Base-by-base conservation (phyloP, 176 grass and related monocot genomes). In the Bromus sterilis region DNA sequence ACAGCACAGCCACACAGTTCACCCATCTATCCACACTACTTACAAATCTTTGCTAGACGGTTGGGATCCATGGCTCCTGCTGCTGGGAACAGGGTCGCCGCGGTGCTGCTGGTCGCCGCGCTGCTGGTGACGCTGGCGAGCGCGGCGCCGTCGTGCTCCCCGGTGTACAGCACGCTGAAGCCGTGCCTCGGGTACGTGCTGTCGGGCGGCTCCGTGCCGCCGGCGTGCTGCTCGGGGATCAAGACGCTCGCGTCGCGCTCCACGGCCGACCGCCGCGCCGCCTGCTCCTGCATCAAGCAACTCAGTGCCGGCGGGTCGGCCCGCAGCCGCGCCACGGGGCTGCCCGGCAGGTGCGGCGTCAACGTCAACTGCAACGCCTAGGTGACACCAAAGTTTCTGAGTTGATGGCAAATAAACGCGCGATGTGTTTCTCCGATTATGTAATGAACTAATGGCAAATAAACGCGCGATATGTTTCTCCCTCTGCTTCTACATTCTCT, bases 171-270 rank as follows among this genome's bases (percentile, higher is more conserved):
- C 60, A 35, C 63, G 56, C 66, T 94, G 82, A 80, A 86, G 78
- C 86, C 88, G 23, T 94, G 88, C 77, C 78, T 88, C 26, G 78
- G 67, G 41, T 94, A 83, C 91, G 88, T 86, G 82, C 68, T 67
- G 64, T 78, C 63, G 1, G 91, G 88, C 11, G 88, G 91, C 6
- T 12, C 53, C 29, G 79, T 94, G 78, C 23, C 71, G 11, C 13
- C 4, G 37, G 13, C 37, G 18, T 94, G 91, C 85, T 94, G 88
- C 88, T 14, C 29, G 8, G 88, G 88, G 30, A 79, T 89, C 56
- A 55, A 70, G n/a, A 33, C 0, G 39, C 39, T 94, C 51, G 28
- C 6, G 11, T 88, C 82, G 37, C 26, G 57, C 73, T 23, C 75
- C 44, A 79, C 46, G 33, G 0, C 48, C 21, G 88, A 91, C 67